phyloP scores from a whole-genome alignment of 371 early-diverging fungal species.

The Mortierella sp. region DNA sequence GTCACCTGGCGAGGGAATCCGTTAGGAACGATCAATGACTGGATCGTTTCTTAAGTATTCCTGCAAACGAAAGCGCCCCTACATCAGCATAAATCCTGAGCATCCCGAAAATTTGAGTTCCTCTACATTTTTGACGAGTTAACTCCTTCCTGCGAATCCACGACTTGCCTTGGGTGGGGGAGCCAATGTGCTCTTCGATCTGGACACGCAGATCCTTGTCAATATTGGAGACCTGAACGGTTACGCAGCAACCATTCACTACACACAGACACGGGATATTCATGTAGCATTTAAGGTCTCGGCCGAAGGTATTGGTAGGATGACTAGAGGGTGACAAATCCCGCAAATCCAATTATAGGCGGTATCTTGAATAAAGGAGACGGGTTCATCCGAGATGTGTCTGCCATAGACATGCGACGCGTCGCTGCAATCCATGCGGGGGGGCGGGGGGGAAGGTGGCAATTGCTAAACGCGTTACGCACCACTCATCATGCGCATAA shows the following conservation, averaged over 20 bases:
- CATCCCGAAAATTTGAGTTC: constrained; percentile 1
- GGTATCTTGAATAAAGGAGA: neutral
- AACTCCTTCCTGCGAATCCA: neutral
- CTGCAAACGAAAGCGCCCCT: neutral
- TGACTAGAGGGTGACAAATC: neutral
- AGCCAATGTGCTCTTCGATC: constrained; percentile 14
- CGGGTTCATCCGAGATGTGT: too few relatives aligned
- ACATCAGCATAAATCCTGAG: neutral
- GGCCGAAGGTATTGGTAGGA: neutral
- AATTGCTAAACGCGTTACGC: too few relatives aligned
- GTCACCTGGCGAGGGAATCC: constrained; percentile 1
- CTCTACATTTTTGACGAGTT: neutral
- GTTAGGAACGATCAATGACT: constrained; percentile 6
- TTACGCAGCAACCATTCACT: constrained; percentile 6
- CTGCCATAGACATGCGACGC: too few relatives aligned
- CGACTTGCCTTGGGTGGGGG: neutral
- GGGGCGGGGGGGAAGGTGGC: too few relatives aligned
- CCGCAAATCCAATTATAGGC: neutral
- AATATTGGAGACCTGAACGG: neutral
- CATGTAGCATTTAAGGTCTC: neutral
- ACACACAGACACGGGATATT: neutral
- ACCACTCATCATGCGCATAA: too few relatives aligned
- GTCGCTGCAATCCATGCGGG: too few relatives aligned
- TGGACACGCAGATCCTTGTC: constrained; percentile 21
- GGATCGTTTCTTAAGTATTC: neutral